Percentiles rank a stretch among this genome's conserved stretches.
These are phyloP conservation scores for Neonectria punicea DNA, from an alignment of 2,329 filamentous ascomycete species.

Conservation along the genomic window DNA sequence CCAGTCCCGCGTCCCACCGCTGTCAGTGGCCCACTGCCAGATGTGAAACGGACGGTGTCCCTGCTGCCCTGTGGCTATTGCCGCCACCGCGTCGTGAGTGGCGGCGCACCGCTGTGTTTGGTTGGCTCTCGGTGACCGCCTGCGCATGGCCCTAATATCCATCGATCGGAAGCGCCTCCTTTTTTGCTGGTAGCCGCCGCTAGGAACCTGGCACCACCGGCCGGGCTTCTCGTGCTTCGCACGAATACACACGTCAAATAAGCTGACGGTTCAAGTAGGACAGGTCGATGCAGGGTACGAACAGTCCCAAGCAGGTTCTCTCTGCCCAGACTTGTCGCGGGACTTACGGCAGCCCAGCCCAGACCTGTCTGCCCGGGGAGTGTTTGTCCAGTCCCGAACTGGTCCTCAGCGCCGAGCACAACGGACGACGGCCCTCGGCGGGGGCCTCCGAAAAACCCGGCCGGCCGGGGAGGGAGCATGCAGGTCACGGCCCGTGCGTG, in stretches of 20 bases:
- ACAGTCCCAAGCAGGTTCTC: slow-evolving; percentile 14
- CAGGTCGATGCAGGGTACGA: slow-evolving; percentile 5
- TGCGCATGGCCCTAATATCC: slow-evolving; percentile 22
- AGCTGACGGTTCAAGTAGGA: slow-evolving; percentile 12
- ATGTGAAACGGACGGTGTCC: slow-evolving; percentile 19
- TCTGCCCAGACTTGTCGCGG: neutral
- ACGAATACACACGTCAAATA: slow-evolving; percentile 7
- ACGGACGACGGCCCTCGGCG: slow-evolving; percentile 32
- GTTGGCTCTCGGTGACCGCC: slow-evolving; percentile 15
- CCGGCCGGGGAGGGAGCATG: slow-evolving; percentile 31
- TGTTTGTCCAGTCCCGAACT: slow-evolving; percentile 38
- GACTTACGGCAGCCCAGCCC: slow-evolving; percentile 10
- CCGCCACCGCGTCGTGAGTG: slow-evolving; percentile 18
- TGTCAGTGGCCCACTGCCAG: slow-evolving; percentile 7
- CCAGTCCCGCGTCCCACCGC: slow-evolving; percentile 11
- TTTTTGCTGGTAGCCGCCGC: slow-evolving; percentile 12
- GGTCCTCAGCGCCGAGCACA: slow-evolving; percentile 33
- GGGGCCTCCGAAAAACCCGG: slow-evolving; percentile 26
- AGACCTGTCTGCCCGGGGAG: slow-evolving; percentile 25
- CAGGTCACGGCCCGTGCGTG: slow-evolving; percentile 35
- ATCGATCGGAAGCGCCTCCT: slow-evolving; percentile 30
- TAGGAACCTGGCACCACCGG: neutral
- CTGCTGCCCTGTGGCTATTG: slow-evolving; percentile 7
- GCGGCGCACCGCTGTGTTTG: slow-evolving; percentile 5
- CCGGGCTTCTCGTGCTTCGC: neutral